Conservation (phyloP, 1,139 yeast species). For the Torulaspora pretoriensis region DNA sequence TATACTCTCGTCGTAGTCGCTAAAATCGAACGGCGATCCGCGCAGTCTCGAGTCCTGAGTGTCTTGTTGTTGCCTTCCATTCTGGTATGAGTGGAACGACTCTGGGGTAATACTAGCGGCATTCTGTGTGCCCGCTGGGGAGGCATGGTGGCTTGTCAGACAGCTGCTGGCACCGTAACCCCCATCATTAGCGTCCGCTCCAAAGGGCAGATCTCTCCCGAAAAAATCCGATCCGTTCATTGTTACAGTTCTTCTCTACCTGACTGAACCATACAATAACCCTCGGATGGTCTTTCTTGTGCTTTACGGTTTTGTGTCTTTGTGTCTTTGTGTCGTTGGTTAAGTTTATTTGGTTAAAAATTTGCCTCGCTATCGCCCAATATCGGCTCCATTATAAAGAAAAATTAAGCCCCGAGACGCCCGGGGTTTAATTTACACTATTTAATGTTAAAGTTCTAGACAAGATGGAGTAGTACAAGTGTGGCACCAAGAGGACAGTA, state of each 20-base stretch:
- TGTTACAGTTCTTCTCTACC: background rate
- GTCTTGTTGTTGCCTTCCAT: conserved; percentile 8
- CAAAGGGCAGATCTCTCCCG: conserved; percentile 1
- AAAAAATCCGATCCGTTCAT: conserved; percentile 3
- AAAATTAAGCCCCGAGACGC: too few species aligned
- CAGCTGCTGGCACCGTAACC: conserved; percentile 7
- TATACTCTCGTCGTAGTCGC: conserved; percentile 9
- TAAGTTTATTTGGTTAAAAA: background rate
- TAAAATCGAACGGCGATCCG: conserved; percentile 12
- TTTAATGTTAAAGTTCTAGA: too few species aligned
- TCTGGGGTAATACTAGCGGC: conserved; percentile 21
- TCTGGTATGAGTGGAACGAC: conserved; percentile 17
- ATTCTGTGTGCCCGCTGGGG: conserved; percentile 8
- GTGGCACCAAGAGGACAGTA: too few species aligned
- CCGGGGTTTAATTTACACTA: too few species aligned
- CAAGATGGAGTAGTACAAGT: too few species aligned
- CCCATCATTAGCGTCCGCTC: conserved; percentile 4
- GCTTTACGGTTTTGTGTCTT: background rate
- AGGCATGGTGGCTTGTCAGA: conserved; percentile 5
- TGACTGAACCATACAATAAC: background rate
- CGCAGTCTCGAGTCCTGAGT: conserved; percentile 3
- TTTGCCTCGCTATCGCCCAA: background rate
- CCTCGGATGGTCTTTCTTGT: background rate
- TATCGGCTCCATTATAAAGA: background rate
- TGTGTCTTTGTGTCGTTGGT: background rate